phyloP scores from a whole-genome alignment of 2,329 filamentous ascomycete species.

The Knufia fluminis region DNA sequence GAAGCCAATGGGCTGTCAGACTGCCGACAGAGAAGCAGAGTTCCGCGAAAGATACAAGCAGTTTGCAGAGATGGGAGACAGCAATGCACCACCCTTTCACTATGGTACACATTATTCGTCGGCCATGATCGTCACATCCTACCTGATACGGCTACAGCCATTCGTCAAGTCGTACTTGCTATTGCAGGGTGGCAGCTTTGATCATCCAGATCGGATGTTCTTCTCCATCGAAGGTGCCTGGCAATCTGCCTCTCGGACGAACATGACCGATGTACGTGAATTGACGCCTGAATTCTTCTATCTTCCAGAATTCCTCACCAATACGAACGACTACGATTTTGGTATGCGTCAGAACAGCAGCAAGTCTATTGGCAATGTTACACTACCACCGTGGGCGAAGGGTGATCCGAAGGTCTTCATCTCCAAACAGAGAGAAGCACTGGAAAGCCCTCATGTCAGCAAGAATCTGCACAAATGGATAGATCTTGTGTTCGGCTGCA shows the following conservation, averaged over 20 bases:
- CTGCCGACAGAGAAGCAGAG: constrained; percentile 61
- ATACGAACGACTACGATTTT: constrained; percentile 90
- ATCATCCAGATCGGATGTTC: constrained; percentile 91
- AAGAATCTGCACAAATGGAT: constrained; percentile 90
- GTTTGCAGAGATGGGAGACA: constrained; percentile 81
- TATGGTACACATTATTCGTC: constrained; percentile 99
- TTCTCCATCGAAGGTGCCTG: constrained; percentile 87
- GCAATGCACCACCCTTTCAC: constrained; percentile 70
- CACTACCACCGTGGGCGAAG: constrained; percentile 92
- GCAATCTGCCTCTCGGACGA: constrained; percentile 78
- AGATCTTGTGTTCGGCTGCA: constrained; percentile 85
- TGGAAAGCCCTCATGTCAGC: constrained; percentile 89
- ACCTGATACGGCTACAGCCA: constrained; percentile 86
- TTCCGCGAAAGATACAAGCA: constrained; percentile 78
- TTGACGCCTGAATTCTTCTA: constrained; percentile 97
- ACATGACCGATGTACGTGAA: constrained; percentile 89
- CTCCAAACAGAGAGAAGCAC: constrained; percentile 84
- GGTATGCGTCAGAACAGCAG: constrained; percentile 73
- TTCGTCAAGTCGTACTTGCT: constrained; percentile 94
- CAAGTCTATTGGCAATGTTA: constrained; percentile 72
- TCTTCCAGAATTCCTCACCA: constrained; percentile 87
- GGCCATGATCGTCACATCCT: constrained; percentile 96
- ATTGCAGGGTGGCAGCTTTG: constrained; percentile 89
- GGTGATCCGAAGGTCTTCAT: constrained; percentile 94
- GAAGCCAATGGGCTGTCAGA: constrained; percentile 94